A percentile compares a stretch with the other conserved stretches of the same genome.
Conservation (phyloP, 2,329 filamentous ascomycete genomes). For the Pseudophaeomoniella oleicola region DNA sequence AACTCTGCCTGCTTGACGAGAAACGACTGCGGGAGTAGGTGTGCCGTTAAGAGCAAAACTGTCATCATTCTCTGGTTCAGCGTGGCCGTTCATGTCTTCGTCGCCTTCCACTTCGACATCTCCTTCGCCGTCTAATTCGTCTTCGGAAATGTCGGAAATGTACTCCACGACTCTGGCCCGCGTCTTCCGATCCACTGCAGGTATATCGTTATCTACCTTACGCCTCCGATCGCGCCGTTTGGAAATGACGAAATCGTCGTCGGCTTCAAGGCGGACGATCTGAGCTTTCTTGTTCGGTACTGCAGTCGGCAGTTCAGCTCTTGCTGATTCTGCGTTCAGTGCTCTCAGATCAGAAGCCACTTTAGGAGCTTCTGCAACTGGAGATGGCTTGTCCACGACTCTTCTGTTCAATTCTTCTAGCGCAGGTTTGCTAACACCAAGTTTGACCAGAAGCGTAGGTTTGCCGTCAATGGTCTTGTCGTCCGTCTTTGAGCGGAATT, state of each 20-base stretch:
- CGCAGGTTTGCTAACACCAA: conserved; percentile 10
- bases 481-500: conserved; percentile 1
- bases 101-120: background rate
- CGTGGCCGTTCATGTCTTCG: background rate
- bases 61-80: background rate
- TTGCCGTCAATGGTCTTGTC: conserved; percentile 5
- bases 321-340: conserved; percentile 14
- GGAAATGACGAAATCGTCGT: conserved; percentile 14
- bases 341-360: conserved; percentile 13
- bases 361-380: conserved; percentile 6
- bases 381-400: conserved; percentile 3
- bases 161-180: conserved; percentile 2
- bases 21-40: background rate
- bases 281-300: conserved; percentile 7
- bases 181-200: background rate
- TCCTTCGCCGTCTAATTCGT: conserved; percentile 3
- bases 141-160: background rate
- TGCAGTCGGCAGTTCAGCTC: conserved; percentile 11
- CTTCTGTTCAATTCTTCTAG: conserved; percentile 9
- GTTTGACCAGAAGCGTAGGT: conserved; percentile 12
- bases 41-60: background rate
- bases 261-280: conserved; percentile 15
- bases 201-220: background rate
- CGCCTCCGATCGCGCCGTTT: conserved; percentile 5
- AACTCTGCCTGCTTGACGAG: background rate